A percentile compares a stretch with the other conserved stretches of the same genome.
These are phyloP conservation scores for Boeremia exigua DNA, from an alignment of 2,329 filamentous ascomycete species.

Conservation along the genomic window DNA sequence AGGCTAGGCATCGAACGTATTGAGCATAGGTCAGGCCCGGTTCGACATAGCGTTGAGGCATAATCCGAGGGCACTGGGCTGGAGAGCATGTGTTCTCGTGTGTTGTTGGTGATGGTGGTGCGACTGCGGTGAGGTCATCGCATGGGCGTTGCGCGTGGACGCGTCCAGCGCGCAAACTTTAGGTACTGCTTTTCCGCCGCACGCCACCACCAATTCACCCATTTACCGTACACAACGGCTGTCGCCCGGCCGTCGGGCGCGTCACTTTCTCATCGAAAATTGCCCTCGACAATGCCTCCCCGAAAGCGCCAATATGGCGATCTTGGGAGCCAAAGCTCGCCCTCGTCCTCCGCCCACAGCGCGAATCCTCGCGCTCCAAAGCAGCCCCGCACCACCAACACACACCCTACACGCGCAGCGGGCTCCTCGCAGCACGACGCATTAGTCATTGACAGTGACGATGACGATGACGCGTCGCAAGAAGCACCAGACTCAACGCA, in stretches of 20 bases:
- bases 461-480: conserved; percentile 38
- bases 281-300: conserved; percentile 13
- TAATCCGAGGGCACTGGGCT: too few relatives aligned
- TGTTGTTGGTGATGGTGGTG: neutral
- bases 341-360: conserved; percentile 19
- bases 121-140: conserved; percentile 22
- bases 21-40: too few relatives aligned
- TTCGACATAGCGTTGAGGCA: too few relatives aligned
- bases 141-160: conserved; percentile 22
- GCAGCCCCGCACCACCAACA: conserved; percentile 30
- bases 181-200: too few relatives aligned
- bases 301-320: conserved; percentile 17
- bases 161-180: conserved; percentile 11
- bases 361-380: conserved; percentile 37
- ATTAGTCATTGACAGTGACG: conserved; percentile 35
- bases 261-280: neutral
- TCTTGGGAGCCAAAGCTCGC: conserved; percentile 6
- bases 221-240: neutral
- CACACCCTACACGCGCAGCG: conserved; percentile 16
- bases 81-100: too few relatives aligned
- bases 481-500: conserved; percentile 38
- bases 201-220: neutral
- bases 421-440: conserved; percentile 38
- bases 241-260: neutral
- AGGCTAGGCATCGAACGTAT: neutral